These are phyloP conservation scores for Prunus yedoensis DNA, from an alignment of 331 rosid genomes.

Conservation along the genomic window DNA sequence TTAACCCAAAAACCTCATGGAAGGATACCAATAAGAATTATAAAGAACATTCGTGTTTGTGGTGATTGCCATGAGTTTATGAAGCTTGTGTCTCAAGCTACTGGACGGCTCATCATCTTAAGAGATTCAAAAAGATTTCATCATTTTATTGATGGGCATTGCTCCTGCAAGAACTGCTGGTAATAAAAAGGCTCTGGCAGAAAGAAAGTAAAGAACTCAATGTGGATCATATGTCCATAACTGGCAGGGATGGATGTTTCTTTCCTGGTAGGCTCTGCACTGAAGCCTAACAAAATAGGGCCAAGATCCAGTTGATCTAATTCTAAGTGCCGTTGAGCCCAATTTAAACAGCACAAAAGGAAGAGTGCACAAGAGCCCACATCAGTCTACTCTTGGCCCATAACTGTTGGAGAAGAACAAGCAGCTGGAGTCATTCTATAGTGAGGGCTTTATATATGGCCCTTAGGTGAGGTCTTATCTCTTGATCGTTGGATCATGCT, in stretches of 20 bases:
- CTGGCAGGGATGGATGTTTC: too few relatives aligned
- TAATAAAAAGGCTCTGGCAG: not conserved
- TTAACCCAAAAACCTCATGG: conserved; percentile 23
- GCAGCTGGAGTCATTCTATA: too few relatives aligned
- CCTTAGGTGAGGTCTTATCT: too few relatives aligned
- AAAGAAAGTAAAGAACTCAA: not conserved
- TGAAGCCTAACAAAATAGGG: not conserved
- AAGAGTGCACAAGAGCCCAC: not conserved
- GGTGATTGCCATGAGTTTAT: conserved; percentile 28
- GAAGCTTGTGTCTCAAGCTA: conserved; percentile 29
- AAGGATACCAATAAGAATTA: conserved; percentile 25
- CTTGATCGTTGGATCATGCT: too few relatives aligned
- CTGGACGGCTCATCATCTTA: conserved; percentile 22
- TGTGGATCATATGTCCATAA: too few relatives aligned
- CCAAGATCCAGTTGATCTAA: not conserved
- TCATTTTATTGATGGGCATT: conserved; percentile 22
- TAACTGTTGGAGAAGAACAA: not conserved
- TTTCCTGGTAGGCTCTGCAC: not conserved
- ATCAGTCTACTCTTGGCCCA: not conserved
- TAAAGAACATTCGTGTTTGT: conserved; percentile 28
- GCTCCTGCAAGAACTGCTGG: conserved; percentile 30
- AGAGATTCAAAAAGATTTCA: conserved; percentile 37
- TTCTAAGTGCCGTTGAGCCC: too few relatives aligned
- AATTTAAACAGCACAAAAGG: not conserved
- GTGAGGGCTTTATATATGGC: too few relatives aligned